Evolutionary conservation across 768 basidiomycete species (phyloP).

Genomic region (Asterophora lycoperdoides): DNA sequence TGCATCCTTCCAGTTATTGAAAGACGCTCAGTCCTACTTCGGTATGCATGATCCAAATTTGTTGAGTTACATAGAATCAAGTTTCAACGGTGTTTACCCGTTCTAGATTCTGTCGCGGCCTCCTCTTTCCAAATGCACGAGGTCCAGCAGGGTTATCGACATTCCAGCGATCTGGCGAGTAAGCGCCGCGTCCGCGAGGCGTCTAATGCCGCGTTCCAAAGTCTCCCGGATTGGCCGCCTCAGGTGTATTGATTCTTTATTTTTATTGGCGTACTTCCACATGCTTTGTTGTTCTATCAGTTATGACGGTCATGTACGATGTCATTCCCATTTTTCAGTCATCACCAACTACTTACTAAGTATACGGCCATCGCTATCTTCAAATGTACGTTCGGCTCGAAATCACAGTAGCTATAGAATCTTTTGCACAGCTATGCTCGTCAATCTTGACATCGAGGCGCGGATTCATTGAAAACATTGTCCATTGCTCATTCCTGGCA

Average conservation of each 20-base stretch:
- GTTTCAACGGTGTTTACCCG: background rate
- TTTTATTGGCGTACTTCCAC: background rate
- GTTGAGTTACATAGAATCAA: too few species aligned
- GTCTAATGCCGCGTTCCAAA: constrained; percentile 67
- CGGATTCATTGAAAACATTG: background rate
- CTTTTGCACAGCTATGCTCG: too few species aligned
- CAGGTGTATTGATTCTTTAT: constrained; percentile 28
- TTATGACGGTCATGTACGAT: background rate
- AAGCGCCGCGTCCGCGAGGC: constrained; percentile 75
- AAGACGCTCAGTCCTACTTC: constrained; percentile 49
- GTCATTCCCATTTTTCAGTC: background rate
- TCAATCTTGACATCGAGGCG: too few species aligned
- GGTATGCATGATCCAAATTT: constrained; percentile 31
- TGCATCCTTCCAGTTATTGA: constrained; percentile 39
- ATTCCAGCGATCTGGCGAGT: constrained; percentile 66
- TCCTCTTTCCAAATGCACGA: constrained; percentile 75
- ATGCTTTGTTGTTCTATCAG: background rate
- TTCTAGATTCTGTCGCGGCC: constrained; percentile 59
- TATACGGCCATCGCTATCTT: background rate
- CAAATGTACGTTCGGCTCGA: background rate
- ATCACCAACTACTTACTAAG: background rate
- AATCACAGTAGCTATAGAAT: too few species aligned
- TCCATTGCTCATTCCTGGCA: too few species aligned
- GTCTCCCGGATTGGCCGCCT: constrained; percentile 73
- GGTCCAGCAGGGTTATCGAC: constrained; percentile 67